These are phyloP conservation scores for Suillus plorans DNA, from an alignment of 768 basidiomycete species.

Conservation along the genomic window DNA sequence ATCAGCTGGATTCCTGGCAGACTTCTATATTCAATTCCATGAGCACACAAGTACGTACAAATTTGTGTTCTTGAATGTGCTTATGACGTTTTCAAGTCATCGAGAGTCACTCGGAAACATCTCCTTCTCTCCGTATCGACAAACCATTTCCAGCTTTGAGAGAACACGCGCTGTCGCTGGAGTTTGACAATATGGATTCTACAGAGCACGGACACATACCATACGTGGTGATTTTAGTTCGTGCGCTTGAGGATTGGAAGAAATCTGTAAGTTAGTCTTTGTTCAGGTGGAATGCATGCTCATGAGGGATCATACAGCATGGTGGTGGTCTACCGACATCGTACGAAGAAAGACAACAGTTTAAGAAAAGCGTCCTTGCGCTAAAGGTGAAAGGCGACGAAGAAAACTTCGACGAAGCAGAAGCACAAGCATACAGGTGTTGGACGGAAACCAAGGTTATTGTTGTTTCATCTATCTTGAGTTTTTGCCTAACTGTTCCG, in stretches of 20 bases:
- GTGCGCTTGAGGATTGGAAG: slow-evolving; percentile 83
- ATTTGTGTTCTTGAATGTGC: not conserved
- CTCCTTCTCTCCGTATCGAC: slow-evolving; percentile 81
- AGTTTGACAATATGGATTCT: slow-evolving; percentile 78
- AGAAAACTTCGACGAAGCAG: slow-evolving; percentile 97
- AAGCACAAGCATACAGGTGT: slow-evolving; percentile 80
- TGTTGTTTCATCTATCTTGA: slow-evolving; percentile 7
- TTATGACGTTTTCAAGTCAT: slow-evolving; percentile 54
- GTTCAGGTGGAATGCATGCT: not conserved
- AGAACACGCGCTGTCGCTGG: slow-evolving; percentile 66
- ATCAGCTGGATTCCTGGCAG: slow-evolving; percentile 87
- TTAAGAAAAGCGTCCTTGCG: slow-evolving; percentile 64
- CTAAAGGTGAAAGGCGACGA: slow-evolving; percentile 81
- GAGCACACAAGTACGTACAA: slow-evolving; percentile 74
- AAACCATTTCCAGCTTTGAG: slow-evolving; percentile 83
- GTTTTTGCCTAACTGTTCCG: not conserved
- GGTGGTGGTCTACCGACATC: slow-evolving; percentile 54
- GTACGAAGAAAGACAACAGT: slow-evolving; percentile 67
- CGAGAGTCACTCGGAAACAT: slow-evolving; percentile 80
- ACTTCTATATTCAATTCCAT: slow-evolving; percentile 85
- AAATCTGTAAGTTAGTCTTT: slow-evolving; percentile 47
- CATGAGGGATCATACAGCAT: slow-evolving; percentile 47
- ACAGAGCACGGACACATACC: slow-evolving; percentile 91
- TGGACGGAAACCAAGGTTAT: slow-evolving; percentile 58
- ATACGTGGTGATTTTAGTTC: slow-evolving; percentile 85